Base-by-base conservation (phyloP, 148 eudicot species). In the Heliamphora exappendiculata region DNA sequence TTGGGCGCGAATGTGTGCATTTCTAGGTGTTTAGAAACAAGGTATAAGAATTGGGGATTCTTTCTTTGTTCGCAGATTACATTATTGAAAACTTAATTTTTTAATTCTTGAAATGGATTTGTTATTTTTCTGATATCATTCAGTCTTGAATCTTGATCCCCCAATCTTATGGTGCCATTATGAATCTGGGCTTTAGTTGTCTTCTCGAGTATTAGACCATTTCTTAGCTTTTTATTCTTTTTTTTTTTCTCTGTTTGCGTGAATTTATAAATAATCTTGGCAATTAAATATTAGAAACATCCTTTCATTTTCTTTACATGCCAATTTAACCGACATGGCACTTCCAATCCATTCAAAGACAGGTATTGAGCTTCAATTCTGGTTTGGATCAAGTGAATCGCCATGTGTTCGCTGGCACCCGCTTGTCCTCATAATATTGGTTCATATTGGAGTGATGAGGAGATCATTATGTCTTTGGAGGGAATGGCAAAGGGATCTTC, bases 391-490 rank as follows among this genome's bases (percentile, higher is more conserved):
- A 3, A 45, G 39, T 77, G 70, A 13, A 50, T 47, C 26, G 26
- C 44, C 55, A 87, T 87, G 88, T 80, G 71, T 78, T 79, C 85
- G 65, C 78, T 76, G 57, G 67, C 77, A 66, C 75, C 63, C 53
- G 22, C 20, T 34, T 68, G 70, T 31, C 14, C 65, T 16, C n/a
- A 51, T 44, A 78, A 75, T 24, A 82, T 89, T 31, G 83, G 80
- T 70, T 24, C 31, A 44, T 79, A 55, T 72, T 81, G 82, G 81
- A 81, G 79, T 68, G 88, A 89, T 66, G 78, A 86, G 63, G 77
- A 78, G 24, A 26, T 87, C 69, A 57, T 76, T 12, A 20, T 19
- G 54, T 41, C 1, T 36, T 55, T 89, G 54, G 78, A 65, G 47
- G 57, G 47, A 44, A 39, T 82, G 53, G 66, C 7, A 63, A 28